These are phyloP conservation scores for Vitis vinifera DNA, from an alignment of 164 flowering plant species.

Conservation along the genomic window ASM3070453v1 NC_081823.1:26470501-26471000, in stretches of 20 bases:
- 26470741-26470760: constrained; percentile 6
- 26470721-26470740: constrained; percentile 26
- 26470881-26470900: constrained; percentile 9
- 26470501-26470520: constrained; percentile 58
- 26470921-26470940: constrained; percentile 22
- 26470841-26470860: too few species aligned
- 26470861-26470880: constrained; percentile 36
- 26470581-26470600: constrained; percentile 37
- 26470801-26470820: constrained; percentile 13
- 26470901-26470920: constrained; percentile 34
- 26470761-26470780: constrained; percentile 21
- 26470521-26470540: constrained; percentile 42
- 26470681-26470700: constrained; percentile 16
- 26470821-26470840: constrained; percentile 23
- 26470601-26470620: constrained; percentile 53
- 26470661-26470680: neutral
- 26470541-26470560: constrained; percentile 26
- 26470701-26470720: neutral
- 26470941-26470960: neutral
- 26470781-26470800: constrained; percentile 22
- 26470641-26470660: constrained; percentile 18
- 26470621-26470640: constrained; percentile 20
- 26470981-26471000: constrained; percentile 64
- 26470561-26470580: constrained; percentile 16
- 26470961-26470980: constrained; percentile 43